Percentiles rank a stretch among this genome's conserved stretches.
Conservation (phyloP, 148 eudicot species). For the Nepenthes gracilis region DNA sequence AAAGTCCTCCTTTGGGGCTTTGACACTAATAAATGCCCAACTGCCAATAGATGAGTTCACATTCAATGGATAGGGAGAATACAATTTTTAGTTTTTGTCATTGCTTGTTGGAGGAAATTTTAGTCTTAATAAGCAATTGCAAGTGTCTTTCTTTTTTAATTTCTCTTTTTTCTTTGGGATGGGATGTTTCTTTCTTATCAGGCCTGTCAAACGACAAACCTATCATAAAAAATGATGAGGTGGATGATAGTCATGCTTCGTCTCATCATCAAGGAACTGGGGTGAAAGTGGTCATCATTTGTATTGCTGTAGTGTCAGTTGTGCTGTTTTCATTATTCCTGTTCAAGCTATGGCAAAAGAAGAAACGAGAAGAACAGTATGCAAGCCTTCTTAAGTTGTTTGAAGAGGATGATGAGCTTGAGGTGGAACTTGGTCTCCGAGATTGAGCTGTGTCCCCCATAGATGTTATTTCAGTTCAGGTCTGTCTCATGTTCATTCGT, state of each 20-base stretch:
- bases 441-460: slow-evolving; percentile 31
- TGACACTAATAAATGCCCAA: too few relatives aligned
- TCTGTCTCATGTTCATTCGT: slow-evolving; percentile 7
- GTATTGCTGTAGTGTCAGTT: slow-evolving; percentile 35
- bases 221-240: not conserved
- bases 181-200: not conserved
- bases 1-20: too few relatives aligned
- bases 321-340: slow-evolving; percentile 44
- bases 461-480: slow-evolving; percentile 13
- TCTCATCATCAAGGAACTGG: slow-evolving; percentile 32
- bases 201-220: not conserved
- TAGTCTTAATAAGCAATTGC: not conserved
- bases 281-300: slow-evolving; percentile 39
- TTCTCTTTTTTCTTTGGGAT: not conserved
- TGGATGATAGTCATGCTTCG: not conserved
- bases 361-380: slow-evolving; percentile 84
- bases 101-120: too few relatives aligned
- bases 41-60: too few relatives aligned
- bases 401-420: slow-evolving; percentile 93
- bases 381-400: slow-evolving; percentile 83
- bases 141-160: not conserved
- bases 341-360: slow-evolving; percentile 79
- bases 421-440: slow-evolving; percentile 84
- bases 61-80: too few relatives aligned
- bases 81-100: too few relatives aligned